Evolutionary conservation across 306 rosid genomes (phyloP).

Genomic region (Hylodesmum podocarpum): DNA sequence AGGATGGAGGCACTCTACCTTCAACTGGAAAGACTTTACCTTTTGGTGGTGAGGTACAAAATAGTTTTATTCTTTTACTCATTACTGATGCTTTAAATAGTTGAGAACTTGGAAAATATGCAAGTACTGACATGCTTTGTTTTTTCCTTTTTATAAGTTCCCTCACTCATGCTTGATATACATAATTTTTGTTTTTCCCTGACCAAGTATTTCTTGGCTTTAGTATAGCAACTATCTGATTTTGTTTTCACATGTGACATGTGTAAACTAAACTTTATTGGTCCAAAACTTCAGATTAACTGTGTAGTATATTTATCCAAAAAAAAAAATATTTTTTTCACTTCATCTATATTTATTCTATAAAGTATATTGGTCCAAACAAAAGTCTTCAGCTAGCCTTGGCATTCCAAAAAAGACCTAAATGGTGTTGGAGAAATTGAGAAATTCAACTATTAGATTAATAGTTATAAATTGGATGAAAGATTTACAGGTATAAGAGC

Average conservation of each 20-base stretch:
- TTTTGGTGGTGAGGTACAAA: conserved; percentile 92
- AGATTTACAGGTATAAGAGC: background rate
- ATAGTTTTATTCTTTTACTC: conserved; percentile 23
- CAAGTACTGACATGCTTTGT: background rate
- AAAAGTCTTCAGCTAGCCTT: background rate
- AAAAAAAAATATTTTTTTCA: background rate
- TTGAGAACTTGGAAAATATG: conserved; percentile 18
- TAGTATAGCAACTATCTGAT: conserved; percentile 1
- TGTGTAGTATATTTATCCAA: background rate
- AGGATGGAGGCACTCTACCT: conserved; percentile 93
- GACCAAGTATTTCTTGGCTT: conserved; percentile 9
- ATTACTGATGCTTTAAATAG: conserved; percentile 19
- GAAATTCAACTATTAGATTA: background rate
- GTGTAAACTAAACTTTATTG: background rate
- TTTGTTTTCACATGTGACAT: background rate
- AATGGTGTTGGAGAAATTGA: background rate
- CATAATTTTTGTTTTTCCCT: conserved; percentile 4
- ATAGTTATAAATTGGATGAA: background rate
- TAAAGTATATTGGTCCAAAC: background rate
- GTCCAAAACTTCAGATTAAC: background rate
- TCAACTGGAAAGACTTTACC: conserved; percentile 79
- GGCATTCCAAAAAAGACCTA: background rate
- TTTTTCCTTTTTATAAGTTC: too few relatives aligned
- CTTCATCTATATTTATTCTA: background rate
- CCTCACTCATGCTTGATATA: too few relatives aligned